These are phyloP conservation scores for Curvularia hawaiiensis DNA, from an alignment of 2,329 filamentous ascomycete genomes.

Conservation along the genomic window DNA sequence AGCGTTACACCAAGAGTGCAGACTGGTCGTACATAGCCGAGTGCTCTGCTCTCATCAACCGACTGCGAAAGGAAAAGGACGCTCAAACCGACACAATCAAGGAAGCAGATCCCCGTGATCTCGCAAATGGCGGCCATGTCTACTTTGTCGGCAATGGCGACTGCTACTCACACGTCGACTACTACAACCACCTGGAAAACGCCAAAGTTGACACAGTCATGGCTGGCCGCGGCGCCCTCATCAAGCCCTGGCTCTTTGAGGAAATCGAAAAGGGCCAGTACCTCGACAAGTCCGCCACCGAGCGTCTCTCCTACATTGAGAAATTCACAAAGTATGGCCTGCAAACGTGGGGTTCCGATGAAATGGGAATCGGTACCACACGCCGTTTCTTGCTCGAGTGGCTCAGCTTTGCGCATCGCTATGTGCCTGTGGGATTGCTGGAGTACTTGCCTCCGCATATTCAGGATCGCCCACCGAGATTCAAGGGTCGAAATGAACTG, in stretches of 20 bases:
- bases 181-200: constrained; percentile 76
- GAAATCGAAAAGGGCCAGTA: constrained; percentile 93
- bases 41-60: constrained; percentile 82
- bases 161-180: constrained; percentile 91
- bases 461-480: constrained; percentile 87
- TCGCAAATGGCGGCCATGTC: constrained; percentile 70
- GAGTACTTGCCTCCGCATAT: constrained; percentile 87
- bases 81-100: constrained; percentile 73
- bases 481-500: constrained; percentile 82
- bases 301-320: constrained; percentile 84
- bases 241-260: constrained; percentile 99
- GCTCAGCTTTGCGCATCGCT: constrained; percentile 90
- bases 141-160: constrained; percentile 98
- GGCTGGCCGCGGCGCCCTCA: constrained; percentile 92
- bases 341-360: constrained; percentile 94
- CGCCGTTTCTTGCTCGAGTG: constrained; percentile 93
- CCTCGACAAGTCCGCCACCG: constrained; percentile 88
- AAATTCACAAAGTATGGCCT: constrained; percentile 90
- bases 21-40: constrained; percentile 96
- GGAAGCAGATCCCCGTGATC: constrained; percentile 76
- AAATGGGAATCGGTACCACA: constrained; percentile 89
- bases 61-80: constrained; percentile 73
- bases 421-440: constrained; percentile 86
- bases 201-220: constrained; percentile 90
- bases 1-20: constrained; percentile 89